Percentiles rank a stretch among this genome's conserved stretches.
Evolutionary conservation across 495 filamentous ascomycete species (phyloP).

Genomic region (Evansstolkia leycettana): DNA sequence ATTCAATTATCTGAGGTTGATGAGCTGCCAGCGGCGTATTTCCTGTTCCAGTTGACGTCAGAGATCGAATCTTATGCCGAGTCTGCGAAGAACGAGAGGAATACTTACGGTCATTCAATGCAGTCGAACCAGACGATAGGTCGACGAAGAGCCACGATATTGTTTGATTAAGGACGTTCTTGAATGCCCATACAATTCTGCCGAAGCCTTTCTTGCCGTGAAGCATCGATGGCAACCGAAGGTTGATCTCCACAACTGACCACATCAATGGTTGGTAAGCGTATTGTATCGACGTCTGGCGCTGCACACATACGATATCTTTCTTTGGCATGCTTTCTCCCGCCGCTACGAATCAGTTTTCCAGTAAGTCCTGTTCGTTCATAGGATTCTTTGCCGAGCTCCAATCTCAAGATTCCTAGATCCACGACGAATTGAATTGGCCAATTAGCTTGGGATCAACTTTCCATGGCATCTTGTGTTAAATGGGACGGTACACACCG

Average conservation of each 20-base stretch:
- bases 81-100: neutral
- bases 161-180: constrained; percentile 62
- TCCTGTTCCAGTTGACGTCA: constrained; percentile 5
- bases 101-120: constrained; percentile 16
- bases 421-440: neutral
- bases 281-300: neutral
- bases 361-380: constrained; percentile 78
- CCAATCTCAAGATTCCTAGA: constrained; percentile 58
- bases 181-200: constrained; percentile 70
- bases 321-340: constrained; percentile 47
- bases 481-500: constrained; percentile 31
- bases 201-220: constrained; percentile 90
- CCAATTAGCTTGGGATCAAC: neutral
- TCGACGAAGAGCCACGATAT: constrained; percentile 77
- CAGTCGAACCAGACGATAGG: constrained; percentile 18
- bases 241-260: constrained; percentile 68
- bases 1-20: constrained; percentile 37
- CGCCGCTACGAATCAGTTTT: constrained; percentile 47
- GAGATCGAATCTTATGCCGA: neutral
- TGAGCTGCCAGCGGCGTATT: constrained; percentile 40
- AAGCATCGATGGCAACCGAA: constrained; percentile 69
- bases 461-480: neutral
- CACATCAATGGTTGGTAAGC: constrained; percentile 2
- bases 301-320: constrained; percentile 35
- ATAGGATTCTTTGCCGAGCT: constrained; percentile 72